phyloP scores from a whole-genome alignment of 495 filamentous ascomycete species.

The Margaritispora aquatica region DNA sequence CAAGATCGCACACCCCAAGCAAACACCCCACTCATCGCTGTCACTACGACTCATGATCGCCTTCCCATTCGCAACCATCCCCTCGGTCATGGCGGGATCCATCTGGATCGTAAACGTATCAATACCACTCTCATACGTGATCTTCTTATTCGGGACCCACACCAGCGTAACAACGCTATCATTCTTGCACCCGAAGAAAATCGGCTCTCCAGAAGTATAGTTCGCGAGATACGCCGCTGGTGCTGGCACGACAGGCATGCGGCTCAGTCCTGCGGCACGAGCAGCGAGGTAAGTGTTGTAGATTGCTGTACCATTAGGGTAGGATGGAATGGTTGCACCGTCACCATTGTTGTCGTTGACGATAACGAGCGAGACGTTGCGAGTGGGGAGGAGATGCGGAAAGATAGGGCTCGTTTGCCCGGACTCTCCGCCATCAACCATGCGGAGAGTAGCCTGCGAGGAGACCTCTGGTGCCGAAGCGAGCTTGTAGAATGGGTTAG shows the following conservation, averaged over 20 bases:
- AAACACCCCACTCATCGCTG: constrained; percentile 9
- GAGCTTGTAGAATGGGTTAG: constrained; percentile 12
- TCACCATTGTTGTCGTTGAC: constrained; percentile 14
- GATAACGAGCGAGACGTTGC: constrained; percentile 3
- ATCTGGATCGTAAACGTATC: background rate
- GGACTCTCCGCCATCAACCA: constrained; percentile 12
- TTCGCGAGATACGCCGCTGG: constrained; percentile 1
- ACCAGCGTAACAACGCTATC: constrained; percentile 10
- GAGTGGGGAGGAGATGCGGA: constrained; percentile 7
- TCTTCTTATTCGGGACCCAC: constrained; percentile 9
- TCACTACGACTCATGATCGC: constrained; percentile 6
- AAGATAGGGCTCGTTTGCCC: constrained; percentile 11
- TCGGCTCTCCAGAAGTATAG: background rate
- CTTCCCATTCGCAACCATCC: constrained; percentile 11
- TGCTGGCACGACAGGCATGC: constrained; percentile 10
- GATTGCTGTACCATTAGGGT: constrained; percentile 13
- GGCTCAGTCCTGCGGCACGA: constrained; percentile 1
- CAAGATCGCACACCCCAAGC: constrained; percentile 15
- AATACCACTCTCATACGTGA: constrained; percentile 4
- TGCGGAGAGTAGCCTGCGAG: background rate
- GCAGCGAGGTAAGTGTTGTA: constrained; percentile 13
- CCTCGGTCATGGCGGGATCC: constrained; percentile 6
- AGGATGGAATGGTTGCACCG: background rate
- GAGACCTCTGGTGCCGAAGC: background rate
- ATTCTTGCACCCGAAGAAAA: constrained; percentile 14